Evolutionary conservation across 2,329 filamentous ascomycete genomes (phyloP), one percentile per base, ranked within the genome.

Genomic region (Aspergillus calidoustus): DNA sequence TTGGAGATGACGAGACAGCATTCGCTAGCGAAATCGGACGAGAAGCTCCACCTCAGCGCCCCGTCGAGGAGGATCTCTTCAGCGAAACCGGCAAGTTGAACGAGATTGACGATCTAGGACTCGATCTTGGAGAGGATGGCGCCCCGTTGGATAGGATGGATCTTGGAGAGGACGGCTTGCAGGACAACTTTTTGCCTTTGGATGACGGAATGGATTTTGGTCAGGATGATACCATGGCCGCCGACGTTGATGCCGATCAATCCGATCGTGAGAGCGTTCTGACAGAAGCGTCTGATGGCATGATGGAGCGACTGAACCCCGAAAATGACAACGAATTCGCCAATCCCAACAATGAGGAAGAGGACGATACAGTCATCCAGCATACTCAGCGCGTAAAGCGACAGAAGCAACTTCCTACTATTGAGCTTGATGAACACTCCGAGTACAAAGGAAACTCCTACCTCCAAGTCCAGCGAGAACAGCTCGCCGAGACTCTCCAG

Each of bases 21-120:
- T 78, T 82, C 63, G 95, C 89, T 71, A 89, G 97, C 61, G 95
- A 99, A 88, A 84, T 92, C 69, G 95, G 94, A 72, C 91, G 94
- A 88, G 90, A 96, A 68, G 93, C 91, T 22, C 89, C 91, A 4
- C 83, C 86, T 17, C 83, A 89, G 25, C 84, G 86, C 50, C 82
- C 87, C 2, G 79, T 89, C 22, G 91, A 77, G 66, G 82, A 79
- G 57, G 80, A 82, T 66, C 74, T 82, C 30, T 79, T 82, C 59
- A 81, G 82, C 57, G 79, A 91, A 66, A 89, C 91, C 44, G 88
- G 91, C 66, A 86, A 93, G 57, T 74, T 83, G 44, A 83, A 84
- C 54, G 84, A 85, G 59, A 83, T 88, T 38, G 82, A 81, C 41
- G 82, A 81, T 48, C 72, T 86, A 30, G 69, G 64, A 31, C 62